These are phyloP conservation scores for Linum lewisii DNA, from an alignment of 345 rosid species.

Conservation along the genomic window DNA sequence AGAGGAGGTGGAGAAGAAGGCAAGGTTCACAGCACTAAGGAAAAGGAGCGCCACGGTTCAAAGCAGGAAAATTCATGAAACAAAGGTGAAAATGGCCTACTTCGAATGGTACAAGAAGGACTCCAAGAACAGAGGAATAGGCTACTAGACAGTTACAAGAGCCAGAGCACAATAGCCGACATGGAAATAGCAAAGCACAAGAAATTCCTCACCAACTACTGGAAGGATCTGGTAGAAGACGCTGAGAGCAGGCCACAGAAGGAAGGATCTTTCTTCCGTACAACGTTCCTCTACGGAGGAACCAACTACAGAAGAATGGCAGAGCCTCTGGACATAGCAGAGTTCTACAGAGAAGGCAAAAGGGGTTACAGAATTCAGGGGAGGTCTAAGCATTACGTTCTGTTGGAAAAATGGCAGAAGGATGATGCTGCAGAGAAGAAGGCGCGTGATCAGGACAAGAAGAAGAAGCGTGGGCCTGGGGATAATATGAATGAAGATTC, in stretches of 20 bases:
- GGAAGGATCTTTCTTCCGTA: conserved; percentile 20
- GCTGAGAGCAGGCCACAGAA: conserved; percentile 43
- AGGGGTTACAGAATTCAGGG: conserved; percentile 26
- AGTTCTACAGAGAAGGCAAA: conserved; percentile 26
- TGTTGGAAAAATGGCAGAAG: conserved; percentile 41
- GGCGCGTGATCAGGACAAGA: neutral
- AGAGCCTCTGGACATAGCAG: conserved; percentile 80
- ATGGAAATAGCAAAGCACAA: neutral
- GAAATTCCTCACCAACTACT: conserved; percentile 28
- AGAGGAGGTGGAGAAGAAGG: conserved; percentile 15
- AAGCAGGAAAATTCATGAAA: conserved; percentile 23
- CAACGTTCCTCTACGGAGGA: conserved; percentile 35
- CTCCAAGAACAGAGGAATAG: conserved; percentile 15
- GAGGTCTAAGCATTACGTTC: conserved; percentile 38
- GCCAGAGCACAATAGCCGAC: neutral
- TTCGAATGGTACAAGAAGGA: conserved; percentile 60
- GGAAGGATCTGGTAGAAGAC: conserved; percentile 39
- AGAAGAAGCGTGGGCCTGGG: conserved; percentile 18
- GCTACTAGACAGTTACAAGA: conserved; percentile 63
- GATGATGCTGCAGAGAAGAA: conserved; percentile 1
- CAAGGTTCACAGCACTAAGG: neutral
- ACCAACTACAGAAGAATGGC: conserved; percentile 56
- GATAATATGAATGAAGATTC: conserved; percentile 43
- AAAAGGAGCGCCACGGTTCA: conserved; percentile 19
- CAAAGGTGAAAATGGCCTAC: conserved; percentile 31